phyloP scores from a whole-genome alignment of 768 basidiomycete genomes.

The Pisolithus albus region DNA sequence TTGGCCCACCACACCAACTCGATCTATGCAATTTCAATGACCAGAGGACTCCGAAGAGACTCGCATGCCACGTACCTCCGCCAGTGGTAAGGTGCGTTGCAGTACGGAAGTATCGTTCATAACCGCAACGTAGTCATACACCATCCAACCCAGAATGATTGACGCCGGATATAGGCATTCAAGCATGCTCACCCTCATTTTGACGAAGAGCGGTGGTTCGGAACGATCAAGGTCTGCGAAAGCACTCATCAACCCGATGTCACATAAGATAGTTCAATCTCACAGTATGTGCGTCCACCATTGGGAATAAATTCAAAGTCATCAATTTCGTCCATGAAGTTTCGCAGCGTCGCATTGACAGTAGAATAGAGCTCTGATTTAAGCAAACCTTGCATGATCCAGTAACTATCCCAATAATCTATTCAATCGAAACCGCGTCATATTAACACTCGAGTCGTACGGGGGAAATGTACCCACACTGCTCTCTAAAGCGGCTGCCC shows the following conservation, averaged over 20 bases:
- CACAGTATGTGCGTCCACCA: constrained; percentile 87
- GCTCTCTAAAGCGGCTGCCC: constrained; percentile 84
- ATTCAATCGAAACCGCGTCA: not conserved
- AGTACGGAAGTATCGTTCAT: constrained; percentile 74
- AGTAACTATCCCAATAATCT: constrained; percentile 70
- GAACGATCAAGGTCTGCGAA: constrained; percentile 72
- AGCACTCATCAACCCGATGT: not conserved
- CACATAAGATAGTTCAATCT: constrained; percentile 4
- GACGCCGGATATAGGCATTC: not conserved
- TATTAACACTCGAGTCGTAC: not conserved
- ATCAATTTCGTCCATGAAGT: constrained; percentile 93
- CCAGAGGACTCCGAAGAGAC: not conserved
- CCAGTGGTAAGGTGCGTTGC: constrained; percentile 71
- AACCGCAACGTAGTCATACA: constrained; percentile 70
- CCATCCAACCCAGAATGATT: constrained; percentile 50
- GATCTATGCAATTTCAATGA: constrained; percentile 33
- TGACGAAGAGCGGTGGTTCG: constrained; percentile 88
- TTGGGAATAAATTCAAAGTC: constrained; percentile 89
- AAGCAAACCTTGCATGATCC: constrained; percentile 85
- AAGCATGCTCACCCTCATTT: constrained; percentile 34
- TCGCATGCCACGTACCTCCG: constrained; percentile 47
- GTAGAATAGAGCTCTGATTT: constrained; percentile 68
- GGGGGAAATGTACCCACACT: constrained; percentile 47
- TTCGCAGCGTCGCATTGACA: constrained; percentile 73
- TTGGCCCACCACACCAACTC: constrained; percentile 80